Evolutionary conservation across 306 rosid genomes (phyloP).

Genomic region (Oemleria cerasiformis): DNA sequence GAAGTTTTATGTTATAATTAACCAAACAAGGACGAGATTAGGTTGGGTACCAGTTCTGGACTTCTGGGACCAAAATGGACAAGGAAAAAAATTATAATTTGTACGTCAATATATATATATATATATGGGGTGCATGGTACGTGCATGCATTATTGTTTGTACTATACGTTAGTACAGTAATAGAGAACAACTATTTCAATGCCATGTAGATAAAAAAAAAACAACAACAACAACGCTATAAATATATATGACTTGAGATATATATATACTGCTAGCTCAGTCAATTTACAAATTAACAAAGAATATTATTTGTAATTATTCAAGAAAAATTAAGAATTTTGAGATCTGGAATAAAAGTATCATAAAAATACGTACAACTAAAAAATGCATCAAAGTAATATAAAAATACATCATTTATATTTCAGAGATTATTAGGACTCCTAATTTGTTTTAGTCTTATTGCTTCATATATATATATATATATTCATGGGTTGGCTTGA

Average conservation of each 20-base stretch:
- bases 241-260: too few species aligned
- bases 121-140: background rate
- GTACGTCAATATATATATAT: background rate
- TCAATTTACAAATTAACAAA: background rate
- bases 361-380: too few species aligned
- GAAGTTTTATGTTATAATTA: background rate
- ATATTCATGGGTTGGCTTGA: conserved; percentile 9
- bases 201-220: background rate
- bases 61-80: background rate
- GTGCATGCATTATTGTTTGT: conserved; percentile 14
- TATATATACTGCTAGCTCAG: too few species aligned
- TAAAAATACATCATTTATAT: background rate
- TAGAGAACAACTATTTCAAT: background rate
- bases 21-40: background rate
- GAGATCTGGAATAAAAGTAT: too few species aligned
- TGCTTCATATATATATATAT: too few species aligned
- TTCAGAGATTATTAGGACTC: background rate
- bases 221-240: too few species aligned
- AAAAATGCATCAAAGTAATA: too few species aligned
- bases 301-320: background rate
- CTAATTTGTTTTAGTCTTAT: background rate
- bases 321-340: too few species aligned
- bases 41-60: background rate
- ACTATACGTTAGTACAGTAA: background rate
- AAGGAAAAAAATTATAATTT: background rate